Conservation (phyloP, 331 rosid genomes). For the Erythrophleum ivorense region DNA sequence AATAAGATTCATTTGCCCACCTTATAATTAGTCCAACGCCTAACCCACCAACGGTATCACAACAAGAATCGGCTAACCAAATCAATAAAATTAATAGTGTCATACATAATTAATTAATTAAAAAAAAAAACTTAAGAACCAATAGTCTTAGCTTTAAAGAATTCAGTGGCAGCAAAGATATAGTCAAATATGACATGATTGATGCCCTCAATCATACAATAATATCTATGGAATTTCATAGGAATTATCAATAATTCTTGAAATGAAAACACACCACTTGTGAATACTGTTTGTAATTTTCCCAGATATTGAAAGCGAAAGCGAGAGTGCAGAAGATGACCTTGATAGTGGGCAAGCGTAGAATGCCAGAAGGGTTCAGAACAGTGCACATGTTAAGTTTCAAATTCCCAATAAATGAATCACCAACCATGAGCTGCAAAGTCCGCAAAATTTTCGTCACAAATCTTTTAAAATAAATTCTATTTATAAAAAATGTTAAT, state of each 20-base stretch:
- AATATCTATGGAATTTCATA: constrained; percentile 6
- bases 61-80: constrained; percentile 1
- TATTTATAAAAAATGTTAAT: too few relatives aligned
- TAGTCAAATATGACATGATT: constrained; percentile 47
- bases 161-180: constrained; percentile 23
- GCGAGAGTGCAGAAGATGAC: constrained; percentile 26
- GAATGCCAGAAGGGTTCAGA: constrained; percentile 21
- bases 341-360: constrained; percentile 6
- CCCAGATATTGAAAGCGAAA: constrained; percentile 11
- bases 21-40: not conserved
- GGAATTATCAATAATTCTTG: not conserved
- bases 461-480: too few relatives aligned
- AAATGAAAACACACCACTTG: constrained; percentile 43
- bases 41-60: not conserved
- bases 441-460: too few relatives aligned
- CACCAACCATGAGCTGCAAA: constrained; percentile 42
- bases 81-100: too few relatives aligned
- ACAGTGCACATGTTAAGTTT: constrained; percentile 54
- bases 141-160: not conserved
- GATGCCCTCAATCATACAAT: not conserved
- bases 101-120: not conserved
- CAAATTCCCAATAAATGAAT: constrained; percentile 50
- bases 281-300: constrained; percentile 31
- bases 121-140: not conserved
- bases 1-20: not conserved